Base-by-base conservation (phyloP, 2,329 filamentous ascomycete genomes). In the Pestalotiopsis sp. region DNA sequence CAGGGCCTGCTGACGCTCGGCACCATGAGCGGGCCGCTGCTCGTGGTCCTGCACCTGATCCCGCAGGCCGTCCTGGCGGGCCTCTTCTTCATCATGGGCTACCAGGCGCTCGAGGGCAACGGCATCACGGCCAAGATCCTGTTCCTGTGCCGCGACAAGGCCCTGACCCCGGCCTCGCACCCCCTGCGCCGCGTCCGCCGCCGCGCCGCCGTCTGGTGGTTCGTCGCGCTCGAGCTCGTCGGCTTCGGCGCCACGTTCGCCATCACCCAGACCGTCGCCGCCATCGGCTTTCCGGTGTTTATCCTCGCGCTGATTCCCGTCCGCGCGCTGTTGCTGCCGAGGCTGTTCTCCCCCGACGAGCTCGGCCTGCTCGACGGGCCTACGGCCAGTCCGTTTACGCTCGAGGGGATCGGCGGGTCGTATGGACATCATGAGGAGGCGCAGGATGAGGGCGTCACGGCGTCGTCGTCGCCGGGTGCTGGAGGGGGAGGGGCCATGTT, bases 61-160 rank as follows among this genome's bases (percentile, higher is more conserved):
- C 93, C 93, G 0, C 92, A 94, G 76, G 92, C 90, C 69, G 92
- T 95, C 1, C 86, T 95, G 67, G 93, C 92, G 0, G 93, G 93
- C 0, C 85, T 95, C 31, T 95, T 95, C 84, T 95, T 95, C 80
- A 88, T 94, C 77, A 95, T 95, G 93, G 93, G 92, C 57, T 85
- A 93, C 69, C 91, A 95, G 80, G 92, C 92, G 3, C 87, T 95
- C 39, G 87, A 90, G 76, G 90, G 82, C 27, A 95, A 95, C 76
- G 92, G 92, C 25, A 93, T 95, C 76, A 95, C 92, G 0, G 81
- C 86, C 70, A 95, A 95, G 79, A 77, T 95, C 9, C 77, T 93
- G 25, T 95, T 93, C 78, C 84, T 95, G 1, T 80, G 84, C 1
- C 87, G 89, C 71, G 93, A 95, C 79, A 82, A 78, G 62, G 77